Base-by-base conservation (phyloP, 495 filamentous ascomycete genomes). In the Aspergillus indologenus region DNA sequence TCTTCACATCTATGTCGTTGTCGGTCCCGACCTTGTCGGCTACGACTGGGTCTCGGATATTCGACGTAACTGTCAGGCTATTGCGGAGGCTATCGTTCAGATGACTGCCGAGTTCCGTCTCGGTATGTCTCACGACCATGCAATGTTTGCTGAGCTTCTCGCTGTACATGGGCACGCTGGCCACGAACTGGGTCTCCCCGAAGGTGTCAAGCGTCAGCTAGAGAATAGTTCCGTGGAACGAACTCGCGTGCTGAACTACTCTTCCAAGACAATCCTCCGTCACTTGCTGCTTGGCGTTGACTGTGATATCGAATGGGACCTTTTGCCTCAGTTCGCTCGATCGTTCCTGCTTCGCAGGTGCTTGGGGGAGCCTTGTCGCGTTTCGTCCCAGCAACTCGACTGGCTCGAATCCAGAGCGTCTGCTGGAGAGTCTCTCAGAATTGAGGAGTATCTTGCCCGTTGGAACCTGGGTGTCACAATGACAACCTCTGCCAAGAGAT, bases 51-150 rank as follows among this genome's bases (percentile, higher is more conserved):
- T 75, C 23, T 47, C 46, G 14, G 75, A 79, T 50, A 67, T 80
- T 26, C 68, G 68, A 42, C 71, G 71, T 26, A 80, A 79, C 59
- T 78, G 75, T 53, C 65, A 67, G 18, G 68, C 75, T 18, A 79
- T 83, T 52, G 81, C 81, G 1, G 81, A 85, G 60, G 76, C 76
- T 15, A 56, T 85, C 17, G 53, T 83, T 0, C 82, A 83, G 55
- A 75, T 78, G 15, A 76, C 76, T 24, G 70, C 71, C 1, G 75
- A 83, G 56, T 67, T 72, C 0, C 65, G 73, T 15, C 70, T 82
- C 60, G 72, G 72, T 8, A 66, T 82, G 44, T 69, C 71, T 19
- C 79, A 82, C 56, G 73, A 79, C 40, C 71, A 83, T 48, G 74
- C 82, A 6, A 62, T 68, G 19, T 62, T 81, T 23, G 63, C 75